phyloP scores from a whole-genome alignment of 768 basidiomycete species.

The Pulveroboletus sp. region DNA sequence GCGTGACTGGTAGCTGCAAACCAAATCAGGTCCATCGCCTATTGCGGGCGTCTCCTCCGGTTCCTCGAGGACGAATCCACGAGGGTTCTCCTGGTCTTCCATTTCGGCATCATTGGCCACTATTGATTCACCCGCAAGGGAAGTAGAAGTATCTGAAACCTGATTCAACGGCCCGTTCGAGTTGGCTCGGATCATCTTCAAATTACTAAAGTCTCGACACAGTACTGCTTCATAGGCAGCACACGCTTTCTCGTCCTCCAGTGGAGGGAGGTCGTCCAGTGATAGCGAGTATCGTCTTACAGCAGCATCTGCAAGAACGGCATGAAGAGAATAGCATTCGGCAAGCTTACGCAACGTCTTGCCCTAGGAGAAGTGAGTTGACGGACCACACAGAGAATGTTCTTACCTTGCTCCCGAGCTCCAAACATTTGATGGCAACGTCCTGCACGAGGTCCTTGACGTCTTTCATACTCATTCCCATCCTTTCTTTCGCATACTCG shows the following conservation, averaged over 20 bases:
- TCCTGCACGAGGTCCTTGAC: constrained; percentile 49
- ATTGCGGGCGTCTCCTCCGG: constrained; percentile 8
- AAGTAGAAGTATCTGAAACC: neutral
- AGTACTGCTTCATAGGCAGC: constrained; percentile 45
- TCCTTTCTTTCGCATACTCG: constrained; percentile 43
- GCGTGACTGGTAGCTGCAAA: constrained; percentile 10
- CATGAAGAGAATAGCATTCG: constrained; percentile 44
- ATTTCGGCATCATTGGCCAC: constrained; percentile 8
- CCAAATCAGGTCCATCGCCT: constrained; percentile 22
- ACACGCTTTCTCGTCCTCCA: constrained; percentile 46
- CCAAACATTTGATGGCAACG: constrained; percentile 56
- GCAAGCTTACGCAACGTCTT: constrained; percentile 58
- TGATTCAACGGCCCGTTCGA: constrained; percentile 12
- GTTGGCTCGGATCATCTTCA: constrained; percentile 26
- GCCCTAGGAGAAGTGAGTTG: constrained; percentile 40
- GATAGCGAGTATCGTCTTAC: constrained; percentile 47
- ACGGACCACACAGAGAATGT: neutral
- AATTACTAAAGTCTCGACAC: constrained; percentile 47
- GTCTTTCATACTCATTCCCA: constrained; percentile 41
- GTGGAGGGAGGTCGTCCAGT: constrained; percentile 52
- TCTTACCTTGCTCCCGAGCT: constrained; percentile 49
- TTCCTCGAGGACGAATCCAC: constrained; percentile 18
- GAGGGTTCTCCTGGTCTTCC: constrained; percentile 13
- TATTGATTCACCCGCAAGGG: constrained; percentile 8
- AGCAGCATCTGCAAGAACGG: constrained; percentile 41